Evolutionary conservation across 805 yeast species (phyloP), one percentile per base, ranked within the genome.

Genomic region (Kazachstania africana): DNA sequence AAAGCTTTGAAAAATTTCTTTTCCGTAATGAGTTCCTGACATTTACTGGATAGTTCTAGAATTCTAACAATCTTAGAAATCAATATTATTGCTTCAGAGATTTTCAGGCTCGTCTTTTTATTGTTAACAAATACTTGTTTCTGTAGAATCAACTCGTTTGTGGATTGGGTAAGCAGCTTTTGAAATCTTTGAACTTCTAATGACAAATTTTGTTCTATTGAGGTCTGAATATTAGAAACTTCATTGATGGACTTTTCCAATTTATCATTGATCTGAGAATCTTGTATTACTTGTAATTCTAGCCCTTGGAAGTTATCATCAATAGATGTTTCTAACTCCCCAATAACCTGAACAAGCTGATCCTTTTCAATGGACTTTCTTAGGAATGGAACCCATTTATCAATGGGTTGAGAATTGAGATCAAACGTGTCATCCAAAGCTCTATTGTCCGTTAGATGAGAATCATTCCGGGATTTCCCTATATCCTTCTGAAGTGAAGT

Each of bases 1-100:
- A 91, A 69, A 0, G 96, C 96, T 37, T 80, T 80, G 52, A 83
- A 87, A 44, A 81, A 82, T 43, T 77, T 75, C 44, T 75, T 74
- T 36, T 72, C 74, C 32, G 75, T 70, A 38, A 84, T 78, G 48
- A 87, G 62, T 24, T 81, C 87, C 49, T 84, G 83, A 29, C 85
- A 81, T 46, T 76, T 80, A 56, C 85, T 87, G 12, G 94, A 80
- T 43, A 80, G 68, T 47, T 87, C 94, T 34, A 88, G 64, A 8
- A 87, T 87, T 40, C 79, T 84, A 16, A 87, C 62, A 42, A 94
- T 79, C 30, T 75, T 66, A 33, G 70, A 72, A 22, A 88, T 70
- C 14, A 83, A 73, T 24, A 70, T 65, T 6, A 70, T 70, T 0
- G 94, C 78, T 42, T 80, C 83, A 32, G 71, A 70, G 38, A 88